A percentile compares a stretch with the other conserved stretches of the same genome.
Conservation (phyloP, 805 yeast genomes). For the Nakazawaea laoshanensis region DNA sequence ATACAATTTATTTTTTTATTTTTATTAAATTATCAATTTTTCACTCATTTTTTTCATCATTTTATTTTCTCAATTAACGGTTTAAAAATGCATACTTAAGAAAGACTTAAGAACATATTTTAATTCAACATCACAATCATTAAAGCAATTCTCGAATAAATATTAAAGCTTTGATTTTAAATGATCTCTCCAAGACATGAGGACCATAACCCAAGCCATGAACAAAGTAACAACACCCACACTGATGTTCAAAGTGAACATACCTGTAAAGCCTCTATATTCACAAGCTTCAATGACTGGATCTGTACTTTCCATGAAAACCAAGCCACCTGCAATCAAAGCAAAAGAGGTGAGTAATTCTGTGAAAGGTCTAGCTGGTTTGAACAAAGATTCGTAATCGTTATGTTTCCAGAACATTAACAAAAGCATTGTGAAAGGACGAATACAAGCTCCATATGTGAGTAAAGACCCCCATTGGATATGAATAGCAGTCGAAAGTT, state of each 20-base stretch:
- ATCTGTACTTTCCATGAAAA: conserved; percentile 88
- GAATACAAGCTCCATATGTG: conserved; percentile 72
- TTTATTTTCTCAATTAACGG: too few relatives aligned
- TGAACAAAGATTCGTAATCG: conserved; percentile 17
- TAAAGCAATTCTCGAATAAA: too few relatives aligned
- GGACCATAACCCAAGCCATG: conserved; percentile 82
- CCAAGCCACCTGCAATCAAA: conserved; percentile 78
- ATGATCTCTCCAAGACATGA: conserved; percentile 57
- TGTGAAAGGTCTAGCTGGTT: conserved; percentile 73
- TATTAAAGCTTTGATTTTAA: conserved; percentile 16
- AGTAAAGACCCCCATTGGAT: conserved; percentile 88
- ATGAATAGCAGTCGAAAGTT: conserved; percentile 71
- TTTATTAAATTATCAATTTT: too few relatives aligned
- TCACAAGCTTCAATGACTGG: conserved; percentile 77
- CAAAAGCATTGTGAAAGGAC: conserved; percentile 56
- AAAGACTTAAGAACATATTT: too few relatives aligned
- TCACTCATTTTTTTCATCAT: too few relatives aligned
- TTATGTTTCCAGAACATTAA: conserved; percentile 35
- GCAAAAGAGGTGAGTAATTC: conserved; percentile 77
- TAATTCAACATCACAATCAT: too few relatives aligned
- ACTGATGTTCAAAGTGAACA: conserved; percentile 86
- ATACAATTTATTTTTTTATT: too few relatives aligned
- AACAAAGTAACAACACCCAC: conserved; percentile 71
- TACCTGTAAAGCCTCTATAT: conserved; percentile 72
- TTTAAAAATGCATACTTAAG: too few relatives aligned